Percentiles rank a stretch among this genome's conserved stretches.
These are phyloP conservation scores for Paragyromitra xinjiangensis DNA, from an alignment of 495 filamentous ascomycete species.

Conservation along the genomic window DNA sequence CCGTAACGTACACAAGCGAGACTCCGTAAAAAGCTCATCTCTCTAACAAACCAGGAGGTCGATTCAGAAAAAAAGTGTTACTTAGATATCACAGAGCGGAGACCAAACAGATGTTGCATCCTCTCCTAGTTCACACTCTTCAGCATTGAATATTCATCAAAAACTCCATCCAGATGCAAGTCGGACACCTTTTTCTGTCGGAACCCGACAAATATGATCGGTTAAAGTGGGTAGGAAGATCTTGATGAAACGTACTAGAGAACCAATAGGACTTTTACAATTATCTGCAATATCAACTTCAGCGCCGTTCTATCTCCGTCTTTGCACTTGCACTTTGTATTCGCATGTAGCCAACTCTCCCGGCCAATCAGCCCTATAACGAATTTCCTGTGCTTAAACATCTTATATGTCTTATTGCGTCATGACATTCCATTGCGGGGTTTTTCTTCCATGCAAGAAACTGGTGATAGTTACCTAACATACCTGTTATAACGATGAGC, in stretches of 20 bases:
- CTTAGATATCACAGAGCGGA: background rate
- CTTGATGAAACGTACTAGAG: constrained; percentile 4
- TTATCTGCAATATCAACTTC: background rate
- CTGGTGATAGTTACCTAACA: constrained; percentile 14
- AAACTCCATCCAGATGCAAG: background rate
- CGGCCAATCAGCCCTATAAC: background rate
- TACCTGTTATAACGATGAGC: constrained; percentile 8
- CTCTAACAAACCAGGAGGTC: background rate
- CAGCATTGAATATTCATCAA: background rate
- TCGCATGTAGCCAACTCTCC: background rate
- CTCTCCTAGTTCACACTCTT: background rate
- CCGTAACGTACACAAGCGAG: constrained; percentile 1
- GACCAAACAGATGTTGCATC: background rate
- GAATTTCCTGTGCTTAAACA: background rate
- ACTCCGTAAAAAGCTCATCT: background rate
- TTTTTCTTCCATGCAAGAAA: constrained; percentile 29
- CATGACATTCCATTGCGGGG: constrained; percentile 25
- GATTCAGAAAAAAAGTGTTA: background rate
- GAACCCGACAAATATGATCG: constrained; percentile 20
- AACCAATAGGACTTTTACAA: constrained; percentile 26
- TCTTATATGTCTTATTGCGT: constrained; percentile 27
- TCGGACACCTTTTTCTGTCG: background rate
- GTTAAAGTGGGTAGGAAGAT: constrained; percentile 14
- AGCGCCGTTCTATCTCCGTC: background rate
- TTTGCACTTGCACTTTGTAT: constrained; percentile 1